Base-by-base conservation (phyloP, 2,329 filamentous ascomycete genomes). In the Fusarium stilboides region DNA sequence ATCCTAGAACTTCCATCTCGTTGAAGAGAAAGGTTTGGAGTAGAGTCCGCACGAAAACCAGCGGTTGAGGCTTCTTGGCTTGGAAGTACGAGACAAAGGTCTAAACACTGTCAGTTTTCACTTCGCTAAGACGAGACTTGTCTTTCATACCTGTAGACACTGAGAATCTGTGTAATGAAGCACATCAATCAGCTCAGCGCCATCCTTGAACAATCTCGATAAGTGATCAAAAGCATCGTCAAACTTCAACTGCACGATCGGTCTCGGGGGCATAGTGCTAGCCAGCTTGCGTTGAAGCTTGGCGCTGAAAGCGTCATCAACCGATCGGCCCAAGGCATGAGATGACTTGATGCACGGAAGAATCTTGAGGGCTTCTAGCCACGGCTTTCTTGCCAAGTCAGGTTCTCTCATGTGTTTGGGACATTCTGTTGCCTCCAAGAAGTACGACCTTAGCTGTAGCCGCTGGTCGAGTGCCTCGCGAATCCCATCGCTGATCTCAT, bases 271-370 rank as follows among this genome's bases (percentile, higher is more conserved):
- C 74, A 98, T 94, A 1, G 94, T 98, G 71, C 94, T 98, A 1
- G 96, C 94, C 33, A 99, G 85, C 67, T 92, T 92, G n/a, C 94
- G 88, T 77, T 99, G 96, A 37, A 98, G 86, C 76, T 97, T 97
- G 24, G 89, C 88, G 73, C 94, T 98, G 78, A 98, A 98, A 0
- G 94, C 89, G n/a, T 90, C 89, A 0, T 90, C 86, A 1, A 97
- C 89, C 1, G 88, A 79, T 51, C 85, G 89, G 0, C 89, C 92
- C 4, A 95, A 79, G 1, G 80, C 72, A 56, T 91, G 86, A 1
- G 91, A 89, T 28, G 84, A 83, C 60, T 87, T 83, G 53, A 97
- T 84, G 1, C 79, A 75, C 6, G 84, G 80, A 51, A 94, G 80
- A 15, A 87, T 75, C 2, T 77, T 76, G 49, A 83, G 78, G 64